Evolutionary conservation across 768 basidiomycete genomes (phyloP).

Genomic region (Russula earlei): DNA sequence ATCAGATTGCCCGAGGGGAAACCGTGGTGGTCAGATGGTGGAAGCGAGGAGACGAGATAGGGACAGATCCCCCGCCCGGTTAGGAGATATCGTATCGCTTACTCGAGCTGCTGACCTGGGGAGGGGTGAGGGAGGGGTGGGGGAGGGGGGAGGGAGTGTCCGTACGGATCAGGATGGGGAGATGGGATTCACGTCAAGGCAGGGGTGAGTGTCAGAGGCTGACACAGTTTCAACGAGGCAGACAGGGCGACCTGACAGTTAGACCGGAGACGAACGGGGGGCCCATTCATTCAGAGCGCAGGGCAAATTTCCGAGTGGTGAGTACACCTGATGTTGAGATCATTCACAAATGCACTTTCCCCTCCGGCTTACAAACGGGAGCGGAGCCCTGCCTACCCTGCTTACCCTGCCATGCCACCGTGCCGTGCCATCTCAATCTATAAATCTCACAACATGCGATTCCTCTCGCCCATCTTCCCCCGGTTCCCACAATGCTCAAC

Average conservation of each 20-base stretch:
- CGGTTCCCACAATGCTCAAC: conserved; percentile 31
- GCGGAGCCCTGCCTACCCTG: too few species aligned
- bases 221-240: background rate
- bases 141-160: too few species aligned
- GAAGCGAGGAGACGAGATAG: background rate
- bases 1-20: too few species aligned
- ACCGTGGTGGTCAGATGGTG: conserved; percentile 3
- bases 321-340: too few species aligned
- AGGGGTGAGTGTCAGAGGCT: background rate
- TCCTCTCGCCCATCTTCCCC: conserved; percentile 6
- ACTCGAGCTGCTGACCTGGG: background rate
- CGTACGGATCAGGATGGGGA: too few species aligned
- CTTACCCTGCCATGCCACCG: background rate
- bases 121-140: too few species aligned
- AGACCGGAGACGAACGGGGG: background rate
- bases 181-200: too few species aligned
- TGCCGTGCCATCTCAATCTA: background rate
- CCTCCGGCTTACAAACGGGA: background rate
- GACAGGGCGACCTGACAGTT: background rate
- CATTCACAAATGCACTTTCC: background rate
- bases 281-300: background rate
- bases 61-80: background rate
- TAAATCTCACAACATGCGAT: conserved; percentile 7
- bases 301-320: background rate
- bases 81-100: conserved; percentile 10